These are phyloP conservation scores for Scleroderma bovista DNA, from an alignment of 768 basidiomycete genomes.

Conservation along the genomic window DNA sequence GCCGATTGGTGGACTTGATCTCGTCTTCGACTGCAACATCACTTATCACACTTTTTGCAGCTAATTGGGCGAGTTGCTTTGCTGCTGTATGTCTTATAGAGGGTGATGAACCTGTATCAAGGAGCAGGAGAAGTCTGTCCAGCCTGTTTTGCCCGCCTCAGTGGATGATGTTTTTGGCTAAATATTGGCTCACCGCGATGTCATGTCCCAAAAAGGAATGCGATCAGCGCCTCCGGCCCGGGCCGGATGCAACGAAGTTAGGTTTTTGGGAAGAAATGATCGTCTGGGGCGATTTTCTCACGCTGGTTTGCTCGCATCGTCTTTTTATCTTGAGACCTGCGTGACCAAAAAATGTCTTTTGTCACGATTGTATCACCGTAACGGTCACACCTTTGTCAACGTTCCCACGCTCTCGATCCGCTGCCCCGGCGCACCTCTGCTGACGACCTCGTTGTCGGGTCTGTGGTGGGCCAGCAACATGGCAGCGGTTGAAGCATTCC, in stretches of 20 bases:
- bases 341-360: constrained; percentile 30
- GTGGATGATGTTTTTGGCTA: background rate
- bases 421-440: too few species aligned
- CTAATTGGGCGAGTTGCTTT: constrained; percentile 90
- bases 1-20: constrained; percentile 52
- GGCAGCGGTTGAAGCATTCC: background rate
- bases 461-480: too few species aligned
- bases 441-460: too few species aligned
- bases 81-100: constrained; percentile 94
- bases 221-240: constrained; percentile 47
- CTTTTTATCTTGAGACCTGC: constrained; percentile 56
- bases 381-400: background rate
- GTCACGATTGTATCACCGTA: constrained; percentile 19
- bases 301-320: constrained; percentile 39
- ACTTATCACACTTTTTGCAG: constrained; percentile 76
- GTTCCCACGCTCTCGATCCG: constrained; percentile 8
- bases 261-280: constrained; percentile 39
- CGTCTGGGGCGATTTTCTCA: constrained; percentile 49
- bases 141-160: constrained; percentile 50
- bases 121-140: constrained; percentile 92
- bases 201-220: constrained; percentile 59
- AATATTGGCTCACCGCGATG: constrained; percentile 53
- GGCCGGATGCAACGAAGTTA: constrained; percentile 33
- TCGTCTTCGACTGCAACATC: constrained; percentile 81
- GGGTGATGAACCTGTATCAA: constrained; percentile 90